Evolutionary conservation across 2,329 filamentous ascomycete species (phyloP).

Genomic region (Xylariaceae sp.): DNA sequence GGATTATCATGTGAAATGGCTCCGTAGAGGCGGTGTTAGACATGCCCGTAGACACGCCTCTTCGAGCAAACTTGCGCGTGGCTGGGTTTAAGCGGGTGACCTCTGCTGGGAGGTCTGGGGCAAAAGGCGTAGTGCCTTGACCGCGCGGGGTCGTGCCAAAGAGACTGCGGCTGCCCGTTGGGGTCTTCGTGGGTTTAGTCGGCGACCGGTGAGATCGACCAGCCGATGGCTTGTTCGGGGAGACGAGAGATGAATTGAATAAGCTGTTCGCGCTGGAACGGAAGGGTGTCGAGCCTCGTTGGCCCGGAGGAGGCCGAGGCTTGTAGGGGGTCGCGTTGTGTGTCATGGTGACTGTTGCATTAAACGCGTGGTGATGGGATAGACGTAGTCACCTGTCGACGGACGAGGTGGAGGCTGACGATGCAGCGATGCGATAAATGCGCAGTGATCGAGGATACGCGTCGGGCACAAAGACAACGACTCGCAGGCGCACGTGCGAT

Average conservation of each 20-base stretch:
- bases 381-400: neutral
- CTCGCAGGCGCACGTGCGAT: neutral
- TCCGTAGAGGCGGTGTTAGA: slow-evolving; percentile 46
- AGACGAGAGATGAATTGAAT: slow-evolving; percentile 34
- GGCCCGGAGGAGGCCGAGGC: slow-evolving; percentile 27
- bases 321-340: slow-evolving; percentile 28
- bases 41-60: slow-evolving; percentile 46
- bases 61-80: slow-evolving; percentile 30
- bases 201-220: slow-evolving; percentile 21
- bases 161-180: slow-evolving; percentile 27
- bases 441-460: slow-evolving; percentile 7
- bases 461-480: slow-evolving; percentile 5
- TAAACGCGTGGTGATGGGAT: slow-evolving; percentile 5
- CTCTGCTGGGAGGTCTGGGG: slow-evolving; percentile 28
- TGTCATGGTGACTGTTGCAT: slow-evolving; percentile 23
- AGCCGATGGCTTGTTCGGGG: slow-evolving; percentile 27
- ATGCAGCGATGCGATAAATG: neutral
- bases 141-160: slow-evolving; percentile 31
- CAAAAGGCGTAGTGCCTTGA: slow-evolving; percentile 27
- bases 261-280: slow-evolving; percentile 27
- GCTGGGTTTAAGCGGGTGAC: slow-evolving; percentile 22
- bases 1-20: slow-evolving; percentile 54
- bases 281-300: slow-evolving; percentile 31
- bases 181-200: slow-evolving; percentile 21
- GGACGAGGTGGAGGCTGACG: too few relatives aligned